These are phyloP conservation scores for Eimeria nieschulzi DNA, from an alignment of 169 alveolate genomes.

Conservation along the genomic window DNA sequence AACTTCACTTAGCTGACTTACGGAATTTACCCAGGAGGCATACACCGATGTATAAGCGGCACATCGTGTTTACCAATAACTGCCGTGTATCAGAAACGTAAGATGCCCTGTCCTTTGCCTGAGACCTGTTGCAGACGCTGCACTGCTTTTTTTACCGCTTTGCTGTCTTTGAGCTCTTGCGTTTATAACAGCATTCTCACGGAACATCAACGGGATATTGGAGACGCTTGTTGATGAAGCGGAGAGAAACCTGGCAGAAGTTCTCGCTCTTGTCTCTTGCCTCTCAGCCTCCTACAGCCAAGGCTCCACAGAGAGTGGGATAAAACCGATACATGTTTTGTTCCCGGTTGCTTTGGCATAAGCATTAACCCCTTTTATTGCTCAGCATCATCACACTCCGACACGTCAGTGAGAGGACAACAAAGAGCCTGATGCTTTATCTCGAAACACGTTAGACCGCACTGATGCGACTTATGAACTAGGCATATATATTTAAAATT, in stretches of 20 bases:
- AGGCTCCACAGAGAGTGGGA: background rate
- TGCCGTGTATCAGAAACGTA: no score
- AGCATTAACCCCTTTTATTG: background rate
- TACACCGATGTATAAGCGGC: no score
- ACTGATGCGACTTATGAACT: background rate
- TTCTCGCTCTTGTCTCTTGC: conserved; percentile 42
- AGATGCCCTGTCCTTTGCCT: no score
- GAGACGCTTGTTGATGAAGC: conserved; percentile 18
- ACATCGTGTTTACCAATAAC: no score
- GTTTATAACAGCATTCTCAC: conserved; percentile 1
- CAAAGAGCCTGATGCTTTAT: background rate
- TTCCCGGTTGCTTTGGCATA: background rate
- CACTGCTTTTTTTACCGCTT: no score
- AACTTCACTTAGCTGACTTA: no score
- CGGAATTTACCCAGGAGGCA: no score
- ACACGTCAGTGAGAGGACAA: no score
- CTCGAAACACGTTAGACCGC: background rate
- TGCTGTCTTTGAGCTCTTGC: no score
- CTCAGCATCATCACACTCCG: background rate
- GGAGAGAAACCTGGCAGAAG: conserved; percentile 16
- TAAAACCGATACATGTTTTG: background rate
- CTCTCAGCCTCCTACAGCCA: conserved; percentile 11
- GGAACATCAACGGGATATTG: background rate
- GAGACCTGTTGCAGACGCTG: no score
- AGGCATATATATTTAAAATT: background rate